These are phyloP conservation scores for Staphylotrichum longicolle DNA, from an alignment of 495 filamentous ascomycete genomes.

Conservation along the genomic window DNA sequence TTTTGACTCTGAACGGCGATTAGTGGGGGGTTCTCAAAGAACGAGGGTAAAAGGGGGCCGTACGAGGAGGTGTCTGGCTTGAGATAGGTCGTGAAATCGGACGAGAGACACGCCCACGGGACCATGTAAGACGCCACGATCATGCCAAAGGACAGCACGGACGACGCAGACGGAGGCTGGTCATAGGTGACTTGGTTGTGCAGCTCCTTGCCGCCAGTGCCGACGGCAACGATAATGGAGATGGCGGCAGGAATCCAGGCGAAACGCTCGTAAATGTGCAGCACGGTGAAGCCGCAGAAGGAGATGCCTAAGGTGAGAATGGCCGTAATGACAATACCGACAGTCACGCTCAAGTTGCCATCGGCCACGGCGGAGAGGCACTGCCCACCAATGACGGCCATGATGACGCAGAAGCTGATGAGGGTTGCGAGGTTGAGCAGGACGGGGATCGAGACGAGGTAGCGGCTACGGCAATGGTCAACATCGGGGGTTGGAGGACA, in stretches of 20 bases:
- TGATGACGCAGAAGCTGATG: constrained; percentile 50
- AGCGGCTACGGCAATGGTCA: constrained; percentile 30
- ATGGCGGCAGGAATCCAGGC: constrained; percentile 58
- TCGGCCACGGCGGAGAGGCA: constrained; percentile 52
- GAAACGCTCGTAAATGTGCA: constrained; percentile 61
- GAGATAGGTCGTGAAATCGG: constrained; percentile 51
- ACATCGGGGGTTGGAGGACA: too few relatives aligned
- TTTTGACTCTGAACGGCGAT: constrained; percentile 30
- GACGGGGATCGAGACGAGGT: constrained; percentile 45
- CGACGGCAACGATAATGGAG: constrained; percentile 41
- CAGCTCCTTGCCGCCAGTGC: constrained; percentile 36
- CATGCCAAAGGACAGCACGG: constrained; percentile 43
- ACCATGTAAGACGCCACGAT: constrained; percentile 49
- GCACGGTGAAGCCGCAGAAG: constrained; percentile 56
- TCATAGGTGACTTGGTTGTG: constrained; percentile 25
- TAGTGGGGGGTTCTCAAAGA: background rate
- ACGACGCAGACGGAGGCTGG: constrained; percentile 25
- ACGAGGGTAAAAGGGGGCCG: constrained; percentile 18
- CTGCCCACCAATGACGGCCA: constrained; percentile 47
- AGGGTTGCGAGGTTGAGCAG: constrained; percentile 51
- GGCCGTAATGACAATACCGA: constrained; percentile 54
- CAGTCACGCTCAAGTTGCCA: constrained; percentile 44
- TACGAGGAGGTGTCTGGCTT: constrained; percentile 46
- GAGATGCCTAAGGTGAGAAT: constrained; percentile 55
- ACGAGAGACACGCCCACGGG: constrained; percentile 45